These are phyloP conservation scores for Nigrospora sphaerica DNA, from an alignment of 2,329 filamentous ascomycete species.

Conservation along the genomic window DNA sequence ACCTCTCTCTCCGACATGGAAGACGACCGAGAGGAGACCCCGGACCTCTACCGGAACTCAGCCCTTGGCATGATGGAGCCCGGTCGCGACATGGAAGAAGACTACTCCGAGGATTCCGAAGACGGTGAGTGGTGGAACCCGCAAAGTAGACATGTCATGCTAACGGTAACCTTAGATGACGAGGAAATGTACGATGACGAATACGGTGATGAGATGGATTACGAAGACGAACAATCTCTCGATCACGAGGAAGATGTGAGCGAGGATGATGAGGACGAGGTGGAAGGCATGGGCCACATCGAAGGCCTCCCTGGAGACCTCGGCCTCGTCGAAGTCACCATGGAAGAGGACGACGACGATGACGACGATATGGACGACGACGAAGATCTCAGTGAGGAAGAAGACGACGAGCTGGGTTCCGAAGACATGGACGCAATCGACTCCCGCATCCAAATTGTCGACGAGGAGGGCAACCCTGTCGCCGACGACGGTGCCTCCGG, in stretches of 20 bases:
- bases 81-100: constrained; percentile 58
- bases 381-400: constrained; percentile 49
- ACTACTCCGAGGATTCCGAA: constrained; percentile 69
- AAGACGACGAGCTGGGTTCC: constrained; percentile 52
- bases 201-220: constrained; percentile 89
- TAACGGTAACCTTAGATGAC: constrained; percentile 41
- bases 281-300: constrained; percentile 77
- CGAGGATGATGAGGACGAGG: constrained; percentile 72
- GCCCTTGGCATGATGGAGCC: constrained; percentile 91
- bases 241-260: constrained; percentile 85
- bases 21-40: constrained; percentile 86
- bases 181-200: constrained; percentile 93
- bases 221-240: constrained; percentile 65
- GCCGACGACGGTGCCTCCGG: constrained; percentile 54
- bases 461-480: constrained; percentile 53
- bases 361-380: constrained; percentile 50
- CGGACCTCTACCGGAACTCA: constrained; percentile 94
- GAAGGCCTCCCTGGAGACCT: constrained; percentile 64
- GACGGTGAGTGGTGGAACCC: constrained; percentile 38
- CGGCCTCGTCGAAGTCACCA: constrained; percentile 66
- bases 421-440: constrained; percentile 49
- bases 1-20: constrained; percentile 86
- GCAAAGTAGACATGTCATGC: not conserved
- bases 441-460: constrained; percentile 50
- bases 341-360: constrained; percentile 63